A percentile compares a stretch with the other conserved stretches of the same genome.
These are phyloP conservation scores for Tulasnella calospora DNA, from an alignment of 768 basidiomycete genomes.

Conservation along the genomic window DNA sequence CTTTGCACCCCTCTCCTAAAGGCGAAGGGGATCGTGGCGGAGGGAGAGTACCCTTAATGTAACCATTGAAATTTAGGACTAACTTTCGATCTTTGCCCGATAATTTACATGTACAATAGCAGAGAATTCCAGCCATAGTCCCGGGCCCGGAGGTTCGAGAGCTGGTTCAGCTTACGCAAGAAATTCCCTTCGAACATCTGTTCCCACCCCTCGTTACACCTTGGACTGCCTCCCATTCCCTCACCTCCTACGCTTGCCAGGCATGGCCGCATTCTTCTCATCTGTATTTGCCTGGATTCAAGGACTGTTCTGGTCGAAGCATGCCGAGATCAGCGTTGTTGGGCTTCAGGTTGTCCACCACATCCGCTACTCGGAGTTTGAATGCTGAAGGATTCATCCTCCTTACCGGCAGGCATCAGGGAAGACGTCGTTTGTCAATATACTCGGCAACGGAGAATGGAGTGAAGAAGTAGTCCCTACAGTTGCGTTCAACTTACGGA, in stretches of 20 bases:
- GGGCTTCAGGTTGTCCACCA: slow-evolving; percentile 68
- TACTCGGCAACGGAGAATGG: slow-evolving; percentile 78
- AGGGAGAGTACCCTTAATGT: no score
- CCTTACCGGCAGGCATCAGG: slow-evolving; percentile 66
- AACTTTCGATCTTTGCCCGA: no score
- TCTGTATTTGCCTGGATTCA: slow-evolving; percentile 56
- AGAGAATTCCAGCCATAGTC: no score
- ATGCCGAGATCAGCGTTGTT: slow-evolving; percentile 86
- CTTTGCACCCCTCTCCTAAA: no score
- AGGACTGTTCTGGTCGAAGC: slow-evolving; percentile 77
- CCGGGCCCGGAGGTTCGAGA: background rate
- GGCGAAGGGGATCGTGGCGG: no score
- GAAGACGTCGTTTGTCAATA: slow-evolving; percentile 91
- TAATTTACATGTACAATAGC: no score
- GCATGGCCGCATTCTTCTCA: slow-evolving; percentile 47
- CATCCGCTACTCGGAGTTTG: slow-evolving; percentile 3
- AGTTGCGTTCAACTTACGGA: slow-evolving; percentile 86
- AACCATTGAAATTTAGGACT: no score
- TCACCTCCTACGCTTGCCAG: background rate
- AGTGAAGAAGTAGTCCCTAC: slow-evolving; percentile 96
- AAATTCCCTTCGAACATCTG: background rate
- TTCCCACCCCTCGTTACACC: background rate
- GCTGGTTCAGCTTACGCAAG: background rate
- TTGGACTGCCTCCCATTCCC: background rate
- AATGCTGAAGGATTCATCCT: slow-evolving; percentile 2